These are phyloP conservation scores for Sporothrix dimorphospora DNA, from an alignment of 2,329 filamentous ascomycete genomes.

Conservation along the genomic window DNA sequence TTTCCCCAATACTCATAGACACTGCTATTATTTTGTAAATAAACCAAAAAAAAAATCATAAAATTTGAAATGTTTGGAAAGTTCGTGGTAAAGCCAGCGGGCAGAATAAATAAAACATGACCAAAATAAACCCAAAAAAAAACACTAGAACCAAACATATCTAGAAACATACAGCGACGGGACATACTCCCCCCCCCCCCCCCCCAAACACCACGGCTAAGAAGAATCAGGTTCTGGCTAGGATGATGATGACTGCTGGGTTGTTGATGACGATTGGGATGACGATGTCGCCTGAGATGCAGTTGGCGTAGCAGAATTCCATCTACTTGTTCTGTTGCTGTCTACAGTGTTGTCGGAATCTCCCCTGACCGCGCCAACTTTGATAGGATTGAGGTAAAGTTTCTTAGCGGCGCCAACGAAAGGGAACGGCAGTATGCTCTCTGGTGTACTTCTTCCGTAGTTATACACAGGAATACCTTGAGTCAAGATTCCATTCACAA, in stretches of 20 bases:
- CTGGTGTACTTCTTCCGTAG: slow-evolving; percentile 36
- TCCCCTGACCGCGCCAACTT: too few species aligned
- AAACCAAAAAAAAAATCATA: background rate
- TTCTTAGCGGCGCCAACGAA: too few species aligned
- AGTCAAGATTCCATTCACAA: background rate
- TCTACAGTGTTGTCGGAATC: background rate
- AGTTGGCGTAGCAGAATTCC: background rate
- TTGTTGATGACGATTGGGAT: too few species aligned
- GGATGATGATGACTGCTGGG: too few species aligned
- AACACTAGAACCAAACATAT: too few species aligned
- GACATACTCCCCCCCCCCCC: too few species aligned
- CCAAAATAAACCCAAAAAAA: slow-evolving; percentile 12
- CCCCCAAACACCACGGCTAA: background rate
- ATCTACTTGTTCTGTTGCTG: background rate
- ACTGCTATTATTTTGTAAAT: background rate
- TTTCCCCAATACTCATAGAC: background rate
- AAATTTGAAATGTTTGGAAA: background rate
- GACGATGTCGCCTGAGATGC: too few species aligned
- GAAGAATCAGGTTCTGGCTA: background rate
- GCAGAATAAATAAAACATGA: background rate
- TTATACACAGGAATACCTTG: background rate
- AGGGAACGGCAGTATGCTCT: background rate
- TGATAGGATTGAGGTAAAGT: too few species aligned
- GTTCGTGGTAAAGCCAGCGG: background rate
- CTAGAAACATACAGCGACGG: too few species aligned